Base-by-base conservation (phyloP, 2,329 filamentous ascomycete species). In the Sporothrix schenckii region DNA sequence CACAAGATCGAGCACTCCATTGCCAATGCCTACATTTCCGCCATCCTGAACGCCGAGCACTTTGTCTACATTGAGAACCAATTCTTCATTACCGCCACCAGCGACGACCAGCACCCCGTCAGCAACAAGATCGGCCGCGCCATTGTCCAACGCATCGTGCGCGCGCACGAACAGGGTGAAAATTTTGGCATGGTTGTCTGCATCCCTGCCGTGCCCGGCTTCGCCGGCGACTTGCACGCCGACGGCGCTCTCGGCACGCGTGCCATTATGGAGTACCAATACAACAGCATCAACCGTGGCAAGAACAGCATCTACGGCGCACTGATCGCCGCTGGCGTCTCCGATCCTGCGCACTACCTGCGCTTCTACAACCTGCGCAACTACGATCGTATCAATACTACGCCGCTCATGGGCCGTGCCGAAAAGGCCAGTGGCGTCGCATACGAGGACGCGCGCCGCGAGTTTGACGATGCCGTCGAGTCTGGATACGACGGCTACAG, bases 251-350 rank as follows among this genome's bases (percentile, higher is more conserved):
- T 94, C 1, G 91, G 91, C 27, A 95, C 92, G 0, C 85, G 92
- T 49, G 92, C 92, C 5, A 94, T 96, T 76, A 94, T 95, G 91
- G 92, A 95, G 77, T 94, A 91, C 78, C 92, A 95, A 77, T 94
- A 95, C 80, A 84, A 88, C 76, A 91, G 88, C 67, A 95, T 95
- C 80, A 91, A 88, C 79, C 88, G 92, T 49, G 91, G 91, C 44
- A 91, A 91, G 2, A 81, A 92, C 78, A 91, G 88, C 71, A 95
- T 96, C 77, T 89, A 94, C 77, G 91, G 94, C 78, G 84, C 84
- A 60, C 85, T 94, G 68, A 82, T 83, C 21, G 83, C 85, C 69
- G 85, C 86, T 44, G 91, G 92, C 10, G 84, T 93, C 66, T 84
- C 81, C 1, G 83, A 94, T 76, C 90, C 91, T 0, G 82, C 85